Evolutionary conservation across 768 basidiomycete species (phyloP).

Genomic region (Hygrophorus pudorinus): DNA sequence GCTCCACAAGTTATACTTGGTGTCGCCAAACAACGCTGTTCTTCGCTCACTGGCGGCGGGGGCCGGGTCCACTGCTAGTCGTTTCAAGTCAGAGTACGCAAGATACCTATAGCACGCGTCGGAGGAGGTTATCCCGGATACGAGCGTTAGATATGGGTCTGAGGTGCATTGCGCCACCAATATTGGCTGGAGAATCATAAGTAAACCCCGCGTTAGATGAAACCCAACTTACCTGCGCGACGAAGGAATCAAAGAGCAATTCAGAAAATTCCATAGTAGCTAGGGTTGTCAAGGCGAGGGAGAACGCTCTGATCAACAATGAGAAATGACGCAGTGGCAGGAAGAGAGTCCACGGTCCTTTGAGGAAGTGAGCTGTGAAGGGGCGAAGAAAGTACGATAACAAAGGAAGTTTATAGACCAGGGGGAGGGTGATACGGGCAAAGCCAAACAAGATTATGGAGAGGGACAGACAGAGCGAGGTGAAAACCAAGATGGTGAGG

Average conservation of each 20-base stretch:
- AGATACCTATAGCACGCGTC: conserved; percentile 48
- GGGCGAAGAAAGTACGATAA: conserved; percentile 43
- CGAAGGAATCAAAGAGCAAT: conserved; percentile 45
- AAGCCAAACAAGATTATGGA: conserved; percentile 39
- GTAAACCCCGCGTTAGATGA: not conserved
- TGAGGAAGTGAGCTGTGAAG: conserved; percentile 53
- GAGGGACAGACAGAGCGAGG: conserved; percentile 27
- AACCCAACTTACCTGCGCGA: conserved; percentile 39
- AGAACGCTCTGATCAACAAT: conserved; percentile 38
- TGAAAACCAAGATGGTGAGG: conserved; percentile 25
- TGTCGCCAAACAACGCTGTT: conserved; percentile 54
- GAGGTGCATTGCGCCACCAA: conserved; percentile 32
- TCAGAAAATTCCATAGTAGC: conserved; percentile 57
- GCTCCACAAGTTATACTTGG: conserved; percentile 60
- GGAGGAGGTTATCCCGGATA: conserved; percentile 53
- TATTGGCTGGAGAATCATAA: conserved; percentile 29
- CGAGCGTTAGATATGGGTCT: conserved; percentile 44
- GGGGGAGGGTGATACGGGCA: conserved; percentile 36
- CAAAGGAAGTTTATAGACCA: conserved; percentile 46
- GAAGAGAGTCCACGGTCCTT: conserved; percentile 42
- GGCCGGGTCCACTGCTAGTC: conserved; percentile 36
- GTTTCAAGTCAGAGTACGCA: conserved; percentile 54
- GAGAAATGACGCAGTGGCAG: conserved; percentile 37
- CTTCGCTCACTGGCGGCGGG: conserved; percentile 33
- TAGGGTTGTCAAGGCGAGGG: conserved; percentile 40